A percentile compares a stretch with the other conserved stretches of the same genome.
phyloP scores from a whole-genome alignment of 2,329 filamentous ascomycete species.

The Verticillium isaacii region DNA sequence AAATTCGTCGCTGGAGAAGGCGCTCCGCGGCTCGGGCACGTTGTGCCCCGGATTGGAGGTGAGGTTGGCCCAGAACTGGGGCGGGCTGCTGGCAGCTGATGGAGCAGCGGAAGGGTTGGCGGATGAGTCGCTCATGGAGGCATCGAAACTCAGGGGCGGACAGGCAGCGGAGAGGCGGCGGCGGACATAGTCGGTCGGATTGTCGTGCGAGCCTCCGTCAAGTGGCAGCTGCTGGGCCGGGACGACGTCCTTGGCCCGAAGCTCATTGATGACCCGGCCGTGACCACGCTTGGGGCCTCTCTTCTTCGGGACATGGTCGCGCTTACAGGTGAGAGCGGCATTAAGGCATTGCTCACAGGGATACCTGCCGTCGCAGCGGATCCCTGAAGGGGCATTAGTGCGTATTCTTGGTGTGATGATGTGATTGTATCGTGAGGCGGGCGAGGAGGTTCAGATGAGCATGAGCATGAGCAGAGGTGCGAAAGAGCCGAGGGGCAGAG shows the following conservation, averaged over 20 bases:
- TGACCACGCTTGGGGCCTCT: constrained; percentile 59
- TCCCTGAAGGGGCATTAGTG: constrained; percentile 23
- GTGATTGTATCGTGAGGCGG: neutral
- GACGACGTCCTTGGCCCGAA: constrained; percentile 42
- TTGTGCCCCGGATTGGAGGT: constrained; percentile 21
- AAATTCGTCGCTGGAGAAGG: constrained; percentile 37
- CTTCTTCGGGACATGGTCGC: constrained; percentile 60
- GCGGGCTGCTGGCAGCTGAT: constrained; percentile 18
- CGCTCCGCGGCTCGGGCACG: constrained; percentile 28
- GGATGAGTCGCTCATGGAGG: constrained; percentile 11
- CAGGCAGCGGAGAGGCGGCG: constrained; percentile 13
- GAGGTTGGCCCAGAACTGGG: constrained; percentile 22
- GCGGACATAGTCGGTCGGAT: constrained; percentile 24
- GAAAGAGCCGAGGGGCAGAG: neutral
- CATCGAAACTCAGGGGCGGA: constrained; percentile 13
- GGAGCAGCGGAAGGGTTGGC: constrained; percentile 7
- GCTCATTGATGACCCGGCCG: constrained; percentile 58
- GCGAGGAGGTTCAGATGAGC: neutral
- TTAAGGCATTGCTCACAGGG: constrained; percentile 58
- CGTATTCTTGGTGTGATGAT: neutral
- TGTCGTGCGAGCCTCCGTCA: constrained; percentile 21
- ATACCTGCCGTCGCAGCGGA: constrained; percentile 38
- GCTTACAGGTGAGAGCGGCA: constrained; percentile 56
- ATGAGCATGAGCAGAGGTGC: neutral
- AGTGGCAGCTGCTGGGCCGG: neutral